Evolutionary conservation across 805 yeast species (phyloP).

Genomic region (Cyberlindnera mrakii): DNA sequence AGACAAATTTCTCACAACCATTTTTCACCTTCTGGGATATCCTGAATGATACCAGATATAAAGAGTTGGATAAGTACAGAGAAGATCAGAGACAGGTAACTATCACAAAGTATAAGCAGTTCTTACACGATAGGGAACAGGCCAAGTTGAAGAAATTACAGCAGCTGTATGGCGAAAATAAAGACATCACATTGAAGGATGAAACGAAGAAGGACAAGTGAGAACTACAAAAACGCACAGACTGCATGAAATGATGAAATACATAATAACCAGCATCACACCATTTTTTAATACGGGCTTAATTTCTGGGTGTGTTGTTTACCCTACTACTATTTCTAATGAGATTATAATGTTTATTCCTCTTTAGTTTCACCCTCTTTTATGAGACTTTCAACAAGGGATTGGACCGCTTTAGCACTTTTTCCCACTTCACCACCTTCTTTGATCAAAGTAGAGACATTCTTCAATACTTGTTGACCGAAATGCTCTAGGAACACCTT

Average conservation of each 20-base stretch:
- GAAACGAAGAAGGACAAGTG: constrained; percentile 4
- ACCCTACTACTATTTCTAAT: too few species aligned
- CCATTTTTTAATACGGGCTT: neutral
- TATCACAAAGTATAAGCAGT: constrained; percentile 57
- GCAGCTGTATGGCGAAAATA: constrained; percentile 8
- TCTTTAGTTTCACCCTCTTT: neutral
- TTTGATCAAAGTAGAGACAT: constrained; percentile 44
- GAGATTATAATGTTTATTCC: neutral
- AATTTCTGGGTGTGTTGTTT: too few species aligned
- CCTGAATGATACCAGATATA: constrained; percentile 63
- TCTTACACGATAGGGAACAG: constrained; percentile 35
- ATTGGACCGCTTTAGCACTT: constrained; percentile 29
- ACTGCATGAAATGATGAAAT: neutral
- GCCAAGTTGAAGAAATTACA: constrained; percentile 25
- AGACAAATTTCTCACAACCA: constrained; percentile 91
- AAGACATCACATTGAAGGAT: neutral
- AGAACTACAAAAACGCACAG: neutral
- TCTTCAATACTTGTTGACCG: constrained; percentile 39
- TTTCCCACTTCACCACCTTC: constrained; percentile 75
- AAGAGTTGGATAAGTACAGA: constrained; percentile 58
- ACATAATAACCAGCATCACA: neutral
- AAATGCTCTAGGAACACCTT: constrained; percentile 50
- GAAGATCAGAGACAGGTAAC: constrained; percentile 62
- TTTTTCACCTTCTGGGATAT: constrained; percentile 93
- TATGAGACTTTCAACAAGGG: constrained; percentile 8